These are phyloP conservation scores for Colletotrichum eleusines DNA, from an alignment of 2,329 filamentous ascomycete species.

Conservation along the genomic window DNA sequence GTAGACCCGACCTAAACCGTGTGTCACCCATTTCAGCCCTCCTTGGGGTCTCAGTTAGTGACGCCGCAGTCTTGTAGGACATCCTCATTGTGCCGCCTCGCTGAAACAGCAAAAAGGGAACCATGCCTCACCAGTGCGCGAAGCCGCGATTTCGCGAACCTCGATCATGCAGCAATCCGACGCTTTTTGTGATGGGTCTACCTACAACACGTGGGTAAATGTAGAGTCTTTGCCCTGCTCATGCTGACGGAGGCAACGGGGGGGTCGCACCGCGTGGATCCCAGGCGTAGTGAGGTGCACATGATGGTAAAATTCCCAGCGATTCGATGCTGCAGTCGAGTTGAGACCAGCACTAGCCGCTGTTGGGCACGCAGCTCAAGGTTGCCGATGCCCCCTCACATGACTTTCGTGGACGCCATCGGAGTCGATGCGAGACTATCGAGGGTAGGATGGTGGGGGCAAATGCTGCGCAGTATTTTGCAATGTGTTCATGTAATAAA, in stretches of 20 bases:
- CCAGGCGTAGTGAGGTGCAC: neutral
- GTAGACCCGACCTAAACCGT: neutral
- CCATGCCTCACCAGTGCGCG: constrained; percentile 7
- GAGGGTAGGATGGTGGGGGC: neutral
- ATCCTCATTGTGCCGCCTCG: constrained; percentile 12
- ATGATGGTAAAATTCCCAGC: neutral
- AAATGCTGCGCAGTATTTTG: neutral
- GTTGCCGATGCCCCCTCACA: neutral
- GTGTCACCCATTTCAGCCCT: constrained; percentile 1
- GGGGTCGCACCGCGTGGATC: constrained; percentile 17
- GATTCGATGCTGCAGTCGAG: constrained; percentile 7
- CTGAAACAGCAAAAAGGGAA: neutral
- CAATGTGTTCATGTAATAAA: neutral
- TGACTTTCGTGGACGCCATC: neutral
- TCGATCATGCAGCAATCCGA: constrained; percentile 36
- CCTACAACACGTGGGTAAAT: neutral
- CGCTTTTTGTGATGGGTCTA: neutral
- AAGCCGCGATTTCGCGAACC: constrained; percentile 16
- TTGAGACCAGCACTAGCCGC: constrained; percentile 23
- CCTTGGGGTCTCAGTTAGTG: constrained; percentile 17
- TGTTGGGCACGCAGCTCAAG: neutral
- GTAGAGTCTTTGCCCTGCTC: constrained; percentile 3
- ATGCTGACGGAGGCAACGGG: constrained; percentile 13
- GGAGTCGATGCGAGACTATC: neutral
- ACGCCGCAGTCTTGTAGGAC: constrained; percentile 7